Evolutionary conservation across 2,329 filamentous ascomycete species (phyloP).

Genomic region (Pezicula carpinea): DNA sequence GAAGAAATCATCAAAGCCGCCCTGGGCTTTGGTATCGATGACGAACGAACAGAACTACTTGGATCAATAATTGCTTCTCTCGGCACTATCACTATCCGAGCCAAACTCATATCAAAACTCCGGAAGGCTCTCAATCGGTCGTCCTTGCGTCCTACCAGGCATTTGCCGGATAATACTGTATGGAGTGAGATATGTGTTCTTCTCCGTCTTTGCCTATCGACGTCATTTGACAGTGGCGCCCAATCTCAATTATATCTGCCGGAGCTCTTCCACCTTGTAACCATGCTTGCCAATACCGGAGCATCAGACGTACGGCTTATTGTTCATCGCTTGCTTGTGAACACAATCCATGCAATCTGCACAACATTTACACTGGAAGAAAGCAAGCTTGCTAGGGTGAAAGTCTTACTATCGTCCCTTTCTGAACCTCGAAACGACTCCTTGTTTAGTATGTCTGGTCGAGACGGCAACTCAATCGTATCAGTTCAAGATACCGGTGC

Average conservation of each 20-base stretch:
- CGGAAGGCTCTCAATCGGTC: constrained; percentile 64
- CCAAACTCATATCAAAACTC: constrained; percentile 60
- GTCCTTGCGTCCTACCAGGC: constrained; percentile 60
- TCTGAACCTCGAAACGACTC: constrained; percentile 56
- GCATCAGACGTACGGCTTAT: constrained; percentile 49
- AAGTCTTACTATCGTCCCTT: constrained; percentile 50
- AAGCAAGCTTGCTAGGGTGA: constrained; percentile 37
- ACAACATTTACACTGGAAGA: constrained; percentile 62
- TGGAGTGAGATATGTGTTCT: constrained; percentile 68
- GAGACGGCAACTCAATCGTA: constrained; percentile 50
- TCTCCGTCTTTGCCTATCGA: constrained; percentile 59
- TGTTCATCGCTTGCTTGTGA: constrained; percentile 60
- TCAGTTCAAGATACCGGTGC: constrained; percentile 47
- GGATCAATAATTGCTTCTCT: constrained; percentile 60
- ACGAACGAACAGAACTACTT: constrained; percentile 55
- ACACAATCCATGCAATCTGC: constrained; percentile 63
- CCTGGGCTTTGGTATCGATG: constrained; percentile 51
- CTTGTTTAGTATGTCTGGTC: constrained; percentile 44
- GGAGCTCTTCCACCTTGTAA: constrained; percentile 66
- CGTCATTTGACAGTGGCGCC: constrained; percentile 64
- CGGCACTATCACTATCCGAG: constrained; percentile 60
- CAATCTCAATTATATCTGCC: constrained; percentile 65
- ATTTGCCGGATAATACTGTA: constrained; percentile 61
- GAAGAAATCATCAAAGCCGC: constrained; percentile 64
- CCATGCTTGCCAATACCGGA: constrained; percentile 65